Base-by-base conservation (phyloP, 805 yeast species). In the Kodamaea restingae region DNA sequence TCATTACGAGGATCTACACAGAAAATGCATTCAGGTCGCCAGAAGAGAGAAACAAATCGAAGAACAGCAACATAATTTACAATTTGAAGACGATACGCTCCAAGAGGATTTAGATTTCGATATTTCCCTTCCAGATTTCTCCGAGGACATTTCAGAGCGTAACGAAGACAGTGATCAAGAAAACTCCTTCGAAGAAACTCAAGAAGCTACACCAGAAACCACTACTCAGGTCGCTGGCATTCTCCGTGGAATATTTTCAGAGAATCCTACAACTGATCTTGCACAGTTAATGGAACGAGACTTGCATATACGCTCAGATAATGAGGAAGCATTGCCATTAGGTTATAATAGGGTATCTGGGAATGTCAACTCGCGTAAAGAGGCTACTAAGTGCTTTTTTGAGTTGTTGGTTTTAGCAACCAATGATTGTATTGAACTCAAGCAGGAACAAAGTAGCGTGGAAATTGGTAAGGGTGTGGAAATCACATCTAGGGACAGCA, bases 321-420 rank as follows among this genome's bases (percentile, higher is more conserved):
- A 8, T 14, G 29, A 26, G 4, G 50, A 42, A 2, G 33, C 32
- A 15, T 20, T 38, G 1, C 63, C 65, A 2, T 46, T 57, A 15
- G 64, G 64, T 5, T 26, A 42, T 14, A 42, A 41, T 8, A 46
- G 38, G 12, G 46, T 46, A 3, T n/a, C 43, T 7, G 38, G 15
- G 42, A 58, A 30, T 45, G 53, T 52, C 63, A 63, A 66, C 44
- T 66, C 67, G 42, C 72, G 73, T 52, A 65, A 70, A 47, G 81
- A 81, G 49, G 86, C 88, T 15, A 78, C 87, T 2, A 73, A 78
- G 50, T 71, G 85, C 39, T 88, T 88, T 60, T 88, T 88, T 52
- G 95, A 88, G 56, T 58, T 88, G 55, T 67, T 88, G 49, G 91
- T 88, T 3, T 67, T 88, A 41, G 95, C 95, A 2, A 81, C 93